Evolutionary conservation across 805 yeast genomes (phyloP), one percentile per base, ranked within the genome.

Genomic region (Metschnikowia anglica): DNA sequence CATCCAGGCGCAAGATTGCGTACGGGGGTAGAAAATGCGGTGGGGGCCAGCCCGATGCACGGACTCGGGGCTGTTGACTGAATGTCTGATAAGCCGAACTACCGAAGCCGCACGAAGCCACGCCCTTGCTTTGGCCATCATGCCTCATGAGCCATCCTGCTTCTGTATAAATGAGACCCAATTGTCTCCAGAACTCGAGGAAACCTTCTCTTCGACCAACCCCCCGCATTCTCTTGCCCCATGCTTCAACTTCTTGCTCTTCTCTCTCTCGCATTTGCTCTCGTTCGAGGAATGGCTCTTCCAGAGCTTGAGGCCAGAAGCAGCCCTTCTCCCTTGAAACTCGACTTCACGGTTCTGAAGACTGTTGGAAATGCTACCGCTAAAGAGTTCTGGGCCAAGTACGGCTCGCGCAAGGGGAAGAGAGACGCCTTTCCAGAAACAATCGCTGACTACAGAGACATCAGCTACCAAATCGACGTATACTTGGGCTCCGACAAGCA

Each of bases 401-500:
- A 29, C 24, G 32, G 26, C 11, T 16, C 32, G 8, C 7, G 11
- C 8, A 39, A 27, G 1, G 11, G 9, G 0, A 42, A 39, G 35
- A 24, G 49, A 23, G 44, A 43, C 27, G 37, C 34, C 2, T 46
- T 35, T 30, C 37, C 36, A 7, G 49, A 46, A 23, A 15, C 24
- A 5, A 33, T 45, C 40, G 34, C 36, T 11, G 37, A 47, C 38
- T 21, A 24, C 15, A 25, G 29, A 12, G 49, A 49, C 34, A 37
- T 43, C 3, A 27, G 38, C 24, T 49, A 49, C 48, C 31, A 20
- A 24, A 26, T 49, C 36, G 43, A 47, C 19, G 29, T 46, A 9
- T 33, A 21, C 23, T 9, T 46, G 19, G 73, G 74, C 8, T 58
- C 65, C 11, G 48, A 59, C 33, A 37, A 47, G 29, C 63, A 66